These are phyloP conservation scores for Yarrowia yakushimensis DNA, from an alignment of 805 yeast genomes.

Conservation along the genomic window DNA sequence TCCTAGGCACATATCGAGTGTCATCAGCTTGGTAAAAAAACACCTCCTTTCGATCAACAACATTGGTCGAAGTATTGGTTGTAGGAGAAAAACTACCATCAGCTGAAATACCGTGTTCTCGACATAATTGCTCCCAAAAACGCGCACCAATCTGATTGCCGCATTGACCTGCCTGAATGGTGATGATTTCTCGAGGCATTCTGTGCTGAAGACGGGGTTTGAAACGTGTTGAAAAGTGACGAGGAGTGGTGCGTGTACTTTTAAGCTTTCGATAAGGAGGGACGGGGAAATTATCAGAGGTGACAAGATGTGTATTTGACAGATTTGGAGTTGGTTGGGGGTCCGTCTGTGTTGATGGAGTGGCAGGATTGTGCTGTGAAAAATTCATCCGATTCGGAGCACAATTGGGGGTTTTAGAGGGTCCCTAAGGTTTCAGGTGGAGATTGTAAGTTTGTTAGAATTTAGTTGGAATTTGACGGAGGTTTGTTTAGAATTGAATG, in stretches of 20 bases:
- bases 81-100: constrained; percentile 47
- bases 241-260: constrained; percentile 1
- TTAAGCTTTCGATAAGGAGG: background rate
- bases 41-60: constrained; percentile 73
- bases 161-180: constrained; percentile 69
- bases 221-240: background rate
- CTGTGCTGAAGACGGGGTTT: background rate
- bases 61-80: constrained; percentile 23
- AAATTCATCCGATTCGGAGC: no score
- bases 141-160: constrained; percentile 94
- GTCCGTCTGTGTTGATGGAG: no score
- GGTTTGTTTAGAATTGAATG: no score
- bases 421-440: no score
- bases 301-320: no score
- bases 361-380: no score
- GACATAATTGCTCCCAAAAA: constrained; percentile 86
- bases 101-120: constrained; percentile 76
- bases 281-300: background rate
- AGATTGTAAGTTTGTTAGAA: no score
- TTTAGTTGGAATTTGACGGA: no score
- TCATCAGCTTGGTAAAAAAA: constrained; percentile 77
- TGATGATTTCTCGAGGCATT: constrained; percentile 39
- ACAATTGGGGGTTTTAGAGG: no score
- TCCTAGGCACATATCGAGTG: constrained; percentile 81
- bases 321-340: no score